These are phyloP conservation scores for Lipomyces yarrowii DNA, from an alignment of 1,139 yeast species.

Conservation along the genomic window DNA sequence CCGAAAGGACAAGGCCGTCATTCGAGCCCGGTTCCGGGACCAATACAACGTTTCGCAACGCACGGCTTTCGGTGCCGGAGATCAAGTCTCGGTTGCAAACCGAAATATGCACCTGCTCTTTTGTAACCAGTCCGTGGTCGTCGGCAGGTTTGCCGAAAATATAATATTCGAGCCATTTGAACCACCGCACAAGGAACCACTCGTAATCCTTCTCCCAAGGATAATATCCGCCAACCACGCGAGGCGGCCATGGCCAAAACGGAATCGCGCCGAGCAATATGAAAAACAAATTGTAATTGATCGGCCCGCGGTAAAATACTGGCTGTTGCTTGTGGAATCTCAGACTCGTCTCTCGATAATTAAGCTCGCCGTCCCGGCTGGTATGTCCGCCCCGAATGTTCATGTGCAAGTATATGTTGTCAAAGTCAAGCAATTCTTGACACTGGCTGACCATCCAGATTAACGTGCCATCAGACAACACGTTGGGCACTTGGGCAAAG, in stretches of 20 bases:
- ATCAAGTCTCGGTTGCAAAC: not conserved
- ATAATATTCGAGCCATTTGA: not conserved
- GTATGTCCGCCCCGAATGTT: slow-evolving; percentile 5
- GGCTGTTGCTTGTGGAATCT: not conserved
- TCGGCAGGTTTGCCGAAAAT: not conserved
- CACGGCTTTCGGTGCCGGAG: not conserved
- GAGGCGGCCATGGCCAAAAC: not conserved
- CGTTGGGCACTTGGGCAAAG: slow-evolving; percentile 6
- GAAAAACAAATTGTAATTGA: not conserved
- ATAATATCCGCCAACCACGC: not conserved
- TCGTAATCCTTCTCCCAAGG: not conserved
- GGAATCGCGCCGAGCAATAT: not conserved
- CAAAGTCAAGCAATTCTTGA: slow-evolving; percentile 8
- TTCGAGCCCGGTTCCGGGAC: not conserved
- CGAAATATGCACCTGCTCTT: not conserved
- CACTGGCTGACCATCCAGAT: slow-evolving; percentile 27
- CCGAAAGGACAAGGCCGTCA: not conserved
- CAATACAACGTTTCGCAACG: not conserved
- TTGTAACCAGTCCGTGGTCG: not conserved
- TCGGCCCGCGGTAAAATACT: slow-evolving; percentile 5
- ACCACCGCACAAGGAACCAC: not conserved
- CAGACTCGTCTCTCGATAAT: not conserved
- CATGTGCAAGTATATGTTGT: slow-evolving; percentile 10
- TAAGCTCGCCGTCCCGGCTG: not conserved
- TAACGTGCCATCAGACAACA: slow-evolving; percentile 23